Evolutionary conservation across 225 moss, liverwort and hornwort species (phyloP), one percentile per base, ranked within the genome.

Genomic region (Ulota crispa): DNA sequence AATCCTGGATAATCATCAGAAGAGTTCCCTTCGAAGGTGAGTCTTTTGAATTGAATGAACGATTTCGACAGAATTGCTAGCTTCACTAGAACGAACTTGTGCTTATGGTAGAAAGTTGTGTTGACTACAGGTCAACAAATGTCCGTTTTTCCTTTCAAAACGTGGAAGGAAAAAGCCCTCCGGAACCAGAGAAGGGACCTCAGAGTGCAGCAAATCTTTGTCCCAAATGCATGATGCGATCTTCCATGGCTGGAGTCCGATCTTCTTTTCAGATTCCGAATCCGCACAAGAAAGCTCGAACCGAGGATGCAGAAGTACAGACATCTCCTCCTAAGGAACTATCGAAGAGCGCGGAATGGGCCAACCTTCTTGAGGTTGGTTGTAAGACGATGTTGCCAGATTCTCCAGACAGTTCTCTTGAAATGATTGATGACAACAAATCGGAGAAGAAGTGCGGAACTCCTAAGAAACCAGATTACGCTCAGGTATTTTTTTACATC

Each of bases 1-100:
- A 85, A 95, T 98, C 69, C 80, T 98, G 70, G 97, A 95, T 83
- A 93, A 90, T 72, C 95, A 95, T 81, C 97, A 95, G 73, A 92
- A 86, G 82, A 92, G 82, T 59, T 91, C 97, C 12, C 76, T 91
- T 73, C 86, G 91, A 23, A 89, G 92, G 86, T 94, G 63, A 67
- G 81, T 21, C 3, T 73, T 39, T 47, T 0, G 37, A 60, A 3
- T 59, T 27, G 4, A 21, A 4, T 14, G 21, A 39, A 42, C 36
- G 43, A 19, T 20, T 18, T 53, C 20, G 15, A 32, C n/a, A 34
- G 2, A 1, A 5, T 4, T 60, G 23, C 8, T 30, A 27, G 20
- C 26, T 60, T 12, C n/a, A 11, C 21, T 24, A 37, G 3, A 14
- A 1, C 11, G 7, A 9, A 4, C 1, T 64, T 32, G 0, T 59